Evolutionary conservation across 2,329 filamentous ascomycete genomes (phyloP).

Genomic region (Hymenoscyphus salicellus): DNA sequence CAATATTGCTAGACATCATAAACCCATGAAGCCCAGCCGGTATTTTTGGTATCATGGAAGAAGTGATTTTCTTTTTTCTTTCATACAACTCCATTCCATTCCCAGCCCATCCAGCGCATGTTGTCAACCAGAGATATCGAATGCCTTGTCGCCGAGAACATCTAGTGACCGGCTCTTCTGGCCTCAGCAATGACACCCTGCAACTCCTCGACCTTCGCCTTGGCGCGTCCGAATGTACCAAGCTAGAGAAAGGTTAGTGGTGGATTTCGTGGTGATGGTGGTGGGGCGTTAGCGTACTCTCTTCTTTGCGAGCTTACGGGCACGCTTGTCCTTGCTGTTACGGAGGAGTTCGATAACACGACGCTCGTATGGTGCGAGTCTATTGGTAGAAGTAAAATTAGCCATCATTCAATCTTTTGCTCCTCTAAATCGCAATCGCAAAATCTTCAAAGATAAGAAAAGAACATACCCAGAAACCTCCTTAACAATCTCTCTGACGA

Average conservation of each 20-base stretch:
- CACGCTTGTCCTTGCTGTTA: slow-evolving; percentile 99
- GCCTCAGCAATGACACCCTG: slow-evolving; percentile 96
- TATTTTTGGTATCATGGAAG: slow-evolving; percentile 7
- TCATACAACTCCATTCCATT: slow-evolving; percentile 26
- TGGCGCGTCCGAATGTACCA: slow-evolving; percentile 97
- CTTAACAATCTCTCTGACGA: slow-evolving; percentile 96
- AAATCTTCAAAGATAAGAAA: background rate
- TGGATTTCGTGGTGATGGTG: background rate
- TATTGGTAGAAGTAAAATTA: slow-evolving; percentile 34
- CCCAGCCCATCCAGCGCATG: slow-evolving; percentile 17
- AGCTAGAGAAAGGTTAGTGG: slow-evolving; percentile 54
- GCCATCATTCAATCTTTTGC: background rate
- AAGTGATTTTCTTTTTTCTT: slow-evolving; percentile 18
- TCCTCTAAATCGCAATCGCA: background rate
- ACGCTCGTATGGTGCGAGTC: slow-evolving; percentile 93
- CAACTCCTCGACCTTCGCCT: slow-evolving; percentile 99
- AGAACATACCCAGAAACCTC: slow-evolving; percentile 86
- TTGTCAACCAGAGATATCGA: background rate
- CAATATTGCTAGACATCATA: slow-evolving; percentile 20
- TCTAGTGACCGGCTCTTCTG: slow-evolving; percentile 73
- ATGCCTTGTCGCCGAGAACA: slow-evolving; percentile 20
- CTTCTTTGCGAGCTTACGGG: slow-evolving; percentile 99
- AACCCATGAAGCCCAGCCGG: slow-evolving; percentile 16
- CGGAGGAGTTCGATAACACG: slow-evolving; percentile 98
- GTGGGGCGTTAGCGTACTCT: slow-evolving; percentile 59